A percentile compares a stretch with the other conserved stretches of the same genome.
These are phyloP conservation scores for Eucalyptus victrix DNA, from an alignment of 345 rosid genomes.

Conservation along the genomic window DNA sequence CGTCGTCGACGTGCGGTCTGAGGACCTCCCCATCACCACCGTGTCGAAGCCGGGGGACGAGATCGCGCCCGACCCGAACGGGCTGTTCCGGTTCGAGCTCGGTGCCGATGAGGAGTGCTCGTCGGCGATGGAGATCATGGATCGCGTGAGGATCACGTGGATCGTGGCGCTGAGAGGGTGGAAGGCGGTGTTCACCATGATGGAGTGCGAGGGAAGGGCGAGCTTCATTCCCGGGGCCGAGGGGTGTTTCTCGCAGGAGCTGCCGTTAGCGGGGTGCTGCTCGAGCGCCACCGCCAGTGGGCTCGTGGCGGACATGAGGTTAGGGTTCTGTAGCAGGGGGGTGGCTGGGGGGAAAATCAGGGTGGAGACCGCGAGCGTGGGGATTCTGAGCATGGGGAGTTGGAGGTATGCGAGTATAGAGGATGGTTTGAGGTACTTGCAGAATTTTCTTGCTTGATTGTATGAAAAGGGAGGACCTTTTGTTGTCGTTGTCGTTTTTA, in stretches of 20 bases:
- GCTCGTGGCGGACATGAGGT: slow-evolving; percentile 26
- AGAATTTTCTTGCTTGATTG: slow-evolving; percentile 12
- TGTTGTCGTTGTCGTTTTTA: neutral
- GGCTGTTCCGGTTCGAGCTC: slow-evolving; percentile 20
- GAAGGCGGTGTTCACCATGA: slow-evolving; percentile 24
- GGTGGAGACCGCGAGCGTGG: slow-evolving; percentile 20
- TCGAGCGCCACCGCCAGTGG: slow-evolving; percentile 7
- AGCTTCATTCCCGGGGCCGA: neutral
- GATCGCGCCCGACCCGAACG: neutral
- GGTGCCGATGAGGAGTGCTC: neutral
- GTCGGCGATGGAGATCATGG: neutral
- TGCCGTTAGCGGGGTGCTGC: slow-evolving; percentile 27
- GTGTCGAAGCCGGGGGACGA: neutral
- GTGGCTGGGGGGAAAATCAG: neutral
- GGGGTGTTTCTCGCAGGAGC: slow-evolving; percentile 42
- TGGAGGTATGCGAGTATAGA: slow-evolving; percentile 42
- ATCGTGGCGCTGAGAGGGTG: slow-evolving; percentile 20
- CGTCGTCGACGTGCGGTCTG: neutral
- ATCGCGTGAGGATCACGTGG: slow-evolving; percentile 23
- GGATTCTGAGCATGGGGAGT: slow-evolving; percentile 14
- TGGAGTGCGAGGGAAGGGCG: slow-evolving; percentile 16
- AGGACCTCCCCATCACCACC: neutral
- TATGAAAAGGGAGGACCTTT: neutral
- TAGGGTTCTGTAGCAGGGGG: neutral
- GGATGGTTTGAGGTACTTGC: slow-evolving; percentile 34